phyloP scores from a whole-genome alignment of 169 alveolate species.

The Cryptosporidium tyzzeri region DNA sequence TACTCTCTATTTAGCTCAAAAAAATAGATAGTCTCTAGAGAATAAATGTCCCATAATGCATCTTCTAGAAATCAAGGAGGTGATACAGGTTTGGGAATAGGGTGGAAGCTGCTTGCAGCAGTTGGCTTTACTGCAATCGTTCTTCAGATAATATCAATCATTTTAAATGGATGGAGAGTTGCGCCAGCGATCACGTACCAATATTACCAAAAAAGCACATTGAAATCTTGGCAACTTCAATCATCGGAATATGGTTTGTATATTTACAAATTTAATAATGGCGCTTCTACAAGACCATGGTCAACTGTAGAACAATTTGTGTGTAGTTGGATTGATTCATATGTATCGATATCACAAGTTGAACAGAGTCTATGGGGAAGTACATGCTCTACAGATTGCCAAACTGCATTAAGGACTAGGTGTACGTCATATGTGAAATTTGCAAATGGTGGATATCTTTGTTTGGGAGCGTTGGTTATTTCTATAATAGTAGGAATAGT shows the following conservation, averaged over 20 bases:
- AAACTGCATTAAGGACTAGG: slow-evolving; percentile 74
- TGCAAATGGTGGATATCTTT: slow-evolving; percentile 75
- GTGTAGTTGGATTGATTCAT: slow-evolving; percentile 73
- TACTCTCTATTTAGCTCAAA: neutral
- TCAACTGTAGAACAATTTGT: slow-evolving; percentile 67
- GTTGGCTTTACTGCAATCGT: slow-evolving; percentile 65
- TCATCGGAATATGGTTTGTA: slow-evolving; percentile 64
- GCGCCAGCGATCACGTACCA: slow-evolving; percentile 63
- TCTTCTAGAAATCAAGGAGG: slow-evolving; percentile 54
- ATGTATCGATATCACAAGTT: slow-evolving; percentile 61
- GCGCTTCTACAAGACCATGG: slow-evolving; percentile 76
- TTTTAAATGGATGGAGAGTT: slow-evolving; percentile 74
- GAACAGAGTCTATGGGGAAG: slow-evolving; percentile 72
- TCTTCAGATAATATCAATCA: slow-evolving; percentile 57
- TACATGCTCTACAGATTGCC: slow-evolving; percentile 66
- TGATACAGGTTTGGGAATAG: slow-evolving; percentile 49
- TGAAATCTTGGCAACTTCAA: slow-evolving; percentile 55
- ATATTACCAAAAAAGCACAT: slow-evolving; percentile 26
- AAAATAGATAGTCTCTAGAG: neutral
- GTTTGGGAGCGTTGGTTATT: slow-evolving; percentile 66
- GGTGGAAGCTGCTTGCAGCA: slow-evolving; percentile 71
- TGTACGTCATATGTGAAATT: slow-evolving; percentile 67
- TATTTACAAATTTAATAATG: slow-evolving; percentile 48
- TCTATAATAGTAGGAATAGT: slow-evolving; percentile 66
- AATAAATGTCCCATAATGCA: slow-evolving; percentile 50